A percentile compares a stretch with the other conserved stretches of the same genome.
phyloP scores from a whole-genome alignment of 306 rosid species.

The Ormosia semicastrata region DNA sequence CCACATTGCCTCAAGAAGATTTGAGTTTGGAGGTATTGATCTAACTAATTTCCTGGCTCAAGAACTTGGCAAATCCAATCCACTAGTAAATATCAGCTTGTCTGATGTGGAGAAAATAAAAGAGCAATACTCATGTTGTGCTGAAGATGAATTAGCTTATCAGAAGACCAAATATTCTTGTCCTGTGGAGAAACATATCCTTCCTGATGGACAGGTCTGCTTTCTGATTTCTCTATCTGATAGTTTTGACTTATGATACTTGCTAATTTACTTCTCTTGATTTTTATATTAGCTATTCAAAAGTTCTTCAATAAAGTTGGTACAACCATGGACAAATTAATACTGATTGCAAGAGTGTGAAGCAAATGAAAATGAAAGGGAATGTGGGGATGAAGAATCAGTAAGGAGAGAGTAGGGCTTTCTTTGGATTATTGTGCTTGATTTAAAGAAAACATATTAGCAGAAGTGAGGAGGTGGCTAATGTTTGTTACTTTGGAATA shows the following conservation, averaged over 20 bases:
- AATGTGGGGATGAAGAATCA: background rate
- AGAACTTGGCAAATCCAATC: conserved; percentile 84
- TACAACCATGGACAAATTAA: background rate
- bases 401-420: background rate
- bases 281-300: conserved; percentile 8
- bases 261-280: background rate
- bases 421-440: conserved; percentile 2
- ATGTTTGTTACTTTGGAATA: conserved; percentile 3
- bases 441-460: background rate
- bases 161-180: conserved; percentile 56
- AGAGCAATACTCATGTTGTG: conserved; percentile 79
- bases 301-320: background rate
- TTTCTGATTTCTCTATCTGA: conserved; percentile 9
- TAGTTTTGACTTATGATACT: background rate
- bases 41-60: conserved; percentile 78
- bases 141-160: conserved; percentile 90
- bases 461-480: conserved; percentile 1
- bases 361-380: conserved; percentile 14
- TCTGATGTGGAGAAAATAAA: conserved; percentile 85
- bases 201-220: conserved; percentile 96
- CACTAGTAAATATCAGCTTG: conserved; percentile 58
- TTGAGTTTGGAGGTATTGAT: conserved; percentile 86
- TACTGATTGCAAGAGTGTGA: conserved; percentile 4
- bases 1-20: conserved; percentile 87
- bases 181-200: conserved; percentile 73